Percentiles rank a stretch among this genome's conserved stretches.
These are phyloP conservation scores for Thraustochytrium striatum DNA, from an alignment of 352 stramenopile species.

Conservation along the genomic window DNA sequence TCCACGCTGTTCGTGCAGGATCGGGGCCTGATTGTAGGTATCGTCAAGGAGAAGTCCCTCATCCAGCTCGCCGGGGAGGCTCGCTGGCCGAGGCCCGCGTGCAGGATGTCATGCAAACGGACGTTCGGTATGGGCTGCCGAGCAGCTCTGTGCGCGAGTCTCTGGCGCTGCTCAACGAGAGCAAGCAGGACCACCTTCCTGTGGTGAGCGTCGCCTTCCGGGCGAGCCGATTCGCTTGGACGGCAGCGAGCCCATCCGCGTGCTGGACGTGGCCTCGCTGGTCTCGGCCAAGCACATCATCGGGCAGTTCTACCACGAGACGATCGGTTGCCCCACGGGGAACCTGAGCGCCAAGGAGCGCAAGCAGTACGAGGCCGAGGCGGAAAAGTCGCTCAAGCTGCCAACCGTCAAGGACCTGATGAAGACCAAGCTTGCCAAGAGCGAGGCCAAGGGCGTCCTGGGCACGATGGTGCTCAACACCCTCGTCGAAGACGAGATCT, in stretches of 20 bases:
- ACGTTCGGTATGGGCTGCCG: background rate
- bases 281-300: conserved; percentile 47
- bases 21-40: background rate
- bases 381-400: conserved; percentile 23
- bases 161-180: conserved; percentile 28
- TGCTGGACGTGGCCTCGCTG: conserved; percentile 19
- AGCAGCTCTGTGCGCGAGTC: conserved; percentile 42
- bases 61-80: conserved; percentile 10
- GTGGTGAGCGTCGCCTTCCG: conserved; percentile 9
- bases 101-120: background rate
- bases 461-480: conserved; percentile 47
- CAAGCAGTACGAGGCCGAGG: conserved; percentile 1
- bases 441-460: conserved; percentile 28
- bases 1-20: conserved; percentile 40
- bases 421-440: conserved; percentile 11
- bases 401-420: conserved; percentile 43
- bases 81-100: background rate
- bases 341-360: conserved; percentile 6
- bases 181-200: conserved; percentile 40
- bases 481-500: conserved; percentile 40
- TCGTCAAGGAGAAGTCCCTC: conserved; percentile 10
- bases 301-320: conserved; percentile 31
- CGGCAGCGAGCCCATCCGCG: background rate
- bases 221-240: background rate
- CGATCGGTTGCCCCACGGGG: background rate